Evolutionary conservation across 768 basidiomycete species (phyloP).

Genomic region (Amanita phalloides): DNA sequence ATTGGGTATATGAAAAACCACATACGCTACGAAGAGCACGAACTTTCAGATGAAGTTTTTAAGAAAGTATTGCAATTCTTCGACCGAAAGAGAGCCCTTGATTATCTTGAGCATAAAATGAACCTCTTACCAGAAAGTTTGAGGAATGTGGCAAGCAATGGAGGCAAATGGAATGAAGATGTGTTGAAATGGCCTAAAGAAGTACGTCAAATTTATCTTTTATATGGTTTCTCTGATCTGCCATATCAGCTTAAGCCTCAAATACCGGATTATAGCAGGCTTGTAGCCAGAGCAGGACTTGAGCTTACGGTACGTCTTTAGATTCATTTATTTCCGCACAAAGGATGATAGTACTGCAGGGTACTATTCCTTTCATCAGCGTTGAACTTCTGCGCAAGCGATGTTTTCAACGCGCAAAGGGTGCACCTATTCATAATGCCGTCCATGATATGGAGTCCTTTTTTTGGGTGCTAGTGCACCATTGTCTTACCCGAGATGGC

Average conservation of each 20-base stretch:
- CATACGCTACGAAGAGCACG: no score
- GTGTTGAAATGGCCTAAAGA: background rate
- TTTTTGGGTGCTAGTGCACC: conserved; percentile 12
- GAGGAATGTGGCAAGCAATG: no score
- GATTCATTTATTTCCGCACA: background rate
- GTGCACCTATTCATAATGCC: no score
- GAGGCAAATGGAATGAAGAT: background rate
- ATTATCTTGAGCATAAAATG: no score
- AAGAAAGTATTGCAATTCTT: no score
- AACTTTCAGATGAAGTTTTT: no score
- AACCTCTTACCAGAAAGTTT: no score
- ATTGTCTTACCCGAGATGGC: conserved; percentile 11
- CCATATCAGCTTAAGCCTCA: background rate
- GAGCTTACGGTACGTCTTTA: background rate
- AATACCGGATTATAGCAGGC: background rate
- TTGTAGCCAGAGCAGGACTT: no score
- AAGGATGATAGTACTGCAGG: background rate
- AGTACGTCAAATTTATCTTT: background rate
- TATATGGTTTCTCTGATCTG: background rate
- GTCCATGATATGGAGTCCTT: conserved; percentile 14
- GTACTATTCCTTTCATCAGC: background rate
- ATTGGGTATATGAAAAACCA: no score
- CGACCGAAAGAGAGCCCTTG: no score
- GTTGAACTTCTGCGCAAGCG: background rate
- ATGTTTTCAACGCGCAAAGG: no score